Conservation (phyloP, 805 yeast species). For the Zygosaccharomyces lentus region DNA sequence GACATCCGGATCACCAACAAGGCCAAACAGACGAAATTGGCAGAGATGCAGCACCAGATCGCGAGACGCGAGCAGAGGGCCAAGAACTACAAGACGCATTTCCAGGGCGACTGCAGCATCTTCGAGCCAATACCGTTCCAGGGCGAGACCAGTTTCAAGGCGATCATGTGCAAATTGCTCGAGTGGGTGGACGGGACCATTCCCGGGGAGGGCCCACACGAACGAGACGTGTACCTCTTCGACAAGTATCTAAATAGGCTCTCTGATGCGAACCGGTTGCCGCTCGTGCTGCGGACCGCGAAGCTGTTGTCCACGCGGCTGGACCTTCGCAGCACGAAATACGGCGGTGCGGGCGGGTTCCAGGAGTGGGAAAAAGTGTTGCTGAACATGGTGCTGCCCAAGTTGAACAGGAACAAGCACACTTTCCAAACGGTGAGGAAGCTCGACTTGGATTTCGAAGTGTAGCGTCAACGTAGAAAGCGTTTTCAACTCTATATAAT, state of each 20-base stretch:
- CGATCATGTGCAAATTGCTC: conserved; percentile 33
- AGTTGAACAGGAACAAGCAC: conserved; percentile 24
- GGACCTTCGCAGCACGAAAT: conserved; percentile 14
- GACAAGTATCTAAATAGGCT: conserved; percentile 34
- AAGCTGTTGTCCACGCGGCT: conserved; percentile 23
- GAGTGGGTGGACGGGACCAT: conserved; percentile 39
- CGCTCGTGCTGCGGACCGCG: conserved; percentile 23
- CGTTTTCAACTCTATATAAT: not conserved
- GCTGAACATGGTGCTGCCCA: conserved; percentile 24
- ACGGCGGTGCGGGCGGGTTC: conserved; percentile 15
- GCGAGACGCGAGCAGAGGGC: conserved; percentile 13
- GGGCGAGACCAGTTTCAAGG: conserved; percentile 31
- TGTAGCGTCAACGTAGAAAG: conserved; percentile 7
- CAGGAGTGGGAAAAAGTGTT: conserved; percentile 34
- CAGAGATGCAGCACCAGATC: conserved; percentile 15
- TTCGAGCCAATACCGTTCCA: conserved; percentile 36
- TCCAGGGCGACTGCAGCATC: conserved; percentile 20
- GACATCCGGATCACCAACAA: conserved; percentile 41
- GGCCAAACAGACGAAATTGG: conserved; percentile 21
- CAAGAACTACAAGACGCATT: conserved; percentile 18
- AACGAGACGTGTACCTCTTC: conserved; percentile 39
- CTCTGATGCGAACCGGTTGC: conserved; percentile 27
- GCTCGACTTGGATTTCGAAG: conserved; percentile 24
- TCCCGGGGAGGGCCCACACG: conserved; percentile 36
- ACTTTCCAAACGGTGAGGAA: conserved; percentile 23